Evolutionary conservation across 495 filamentous ascomycete species (phyloP).

Genomic region (Poronia punctata): DNA sequence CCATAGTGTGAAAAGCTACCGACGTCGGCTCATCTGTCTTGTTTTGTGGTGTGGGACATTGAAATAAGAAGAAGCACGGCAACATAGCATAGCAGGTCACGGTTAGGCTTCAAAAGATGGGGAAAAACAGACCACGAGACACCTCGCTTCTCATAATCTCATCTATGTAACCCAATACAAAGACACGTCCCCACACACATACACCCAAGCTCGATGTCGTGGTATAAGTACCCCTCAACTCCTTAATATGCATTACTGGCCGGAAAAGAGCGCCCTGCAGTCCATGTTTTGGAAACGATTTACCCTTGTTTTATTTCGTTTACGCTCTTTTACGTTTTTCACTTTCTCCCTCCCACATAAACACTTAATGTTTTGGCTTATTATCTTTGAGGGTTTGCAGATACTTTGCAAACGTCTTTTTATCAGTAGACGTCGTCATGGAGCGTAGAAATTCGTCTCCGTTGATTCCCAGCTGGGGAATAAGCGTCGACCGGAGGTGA

Average conservation of each 20-base stretch:
- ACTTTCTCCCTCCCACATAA: no score
- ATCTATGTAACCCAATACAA: conserved; percentile 12
- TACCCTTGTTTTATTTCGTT: no score
- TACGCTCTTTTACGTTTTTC: no score
- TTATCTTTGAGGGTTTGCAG: conserved; percentile 35
- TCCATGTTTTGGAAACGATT: no score
- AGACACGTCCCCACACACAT: no score
- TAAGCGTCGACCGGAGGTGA: conserved; percentile 41
- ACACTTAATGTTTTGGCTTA: conserved; percentile 17
- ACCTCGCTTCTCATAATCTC: conserved; percentile 3
- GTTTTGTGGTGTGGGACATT: no score
- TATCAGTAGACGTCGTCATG: conserved; percentile 43
- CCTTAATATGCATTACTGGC: conserved; percentile 12
- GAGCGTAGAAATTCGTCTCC: conserved; percentile 42
- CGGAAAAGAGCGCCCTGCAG: neutral
- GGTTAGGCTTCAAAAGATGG: no score
- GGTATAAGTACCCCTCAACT: conserved; percentile 15
- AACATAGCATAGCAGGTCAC: no score
- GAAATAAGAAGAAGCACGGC: no score
- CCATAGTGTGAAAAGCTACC: no score
- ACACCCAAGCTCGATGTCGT: conserved; percentile 5
- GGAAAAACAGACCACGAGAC: no score
- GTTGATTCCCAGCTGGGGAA: conserved; percentile 41
- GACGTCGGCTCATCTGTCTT: no score
- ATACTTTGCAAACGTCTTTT: conserved; percentile 42